A percentile compares a stretch with the other conserved stretches of the same genome.
Conservation (phyloP, 2,329 filamentous ascomycete genomes). For the Oidium heveae region DNA sequence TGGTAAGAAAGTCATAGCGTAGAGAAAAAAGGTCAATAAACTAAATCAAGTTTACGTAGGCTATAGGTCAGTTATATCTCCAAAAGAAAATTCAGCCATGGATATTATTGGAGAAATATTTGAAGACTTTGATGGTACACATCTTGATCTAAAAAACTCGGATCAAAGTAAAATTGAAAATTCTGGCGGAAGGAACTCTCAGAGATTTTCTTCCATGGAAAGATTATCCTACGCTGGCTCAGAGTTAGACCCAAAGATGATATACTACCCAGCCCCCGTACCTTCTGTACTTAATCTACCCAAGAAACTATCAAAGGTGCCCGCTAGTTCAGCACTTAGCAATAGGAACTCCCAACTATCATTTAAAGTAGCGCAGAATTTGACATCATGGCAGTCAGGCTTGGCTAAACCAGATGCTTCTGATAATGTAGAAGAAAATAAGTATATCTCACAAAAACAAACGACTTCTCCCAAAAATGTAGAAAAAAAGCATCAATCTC, state of each 20-base stretch:
- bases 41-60: not conserved
- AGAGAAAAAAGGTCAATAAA: not conserved
- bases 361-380: constrained; percentile 21
- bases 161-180: not conserved
- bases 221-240: constrained; percentile 36
- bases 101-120: constrained; percentile 36
- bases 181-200: not conserved
- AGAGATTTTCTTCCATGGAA: not conserved
- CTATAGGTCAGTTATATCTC: not conserved
- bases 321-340: constrained; percentile 36
- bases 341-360: constrained; percentile 51
- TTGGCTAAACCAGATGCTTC: constrained; percentile 6
- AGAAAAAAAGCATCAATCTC: constrained; percentile 5
- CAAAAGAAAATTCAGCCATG: constrained; percentile 7
- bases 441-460: constrained; percentile 14
- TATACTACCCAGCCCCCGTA: constrained; percentile 87
- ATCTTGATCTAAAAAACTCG: constrained; percentile 18
- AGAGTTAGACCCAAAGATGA: constrained; percentile 51
- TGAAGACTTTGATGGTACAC: constrained; percentile 59
- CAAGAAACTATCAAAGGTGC: constrained; percentile 56
- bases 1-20: no score
- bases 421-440: constrained; percentile 8
- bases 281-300: constrained; percentile 84
- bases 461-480: constrained; percentile 11
- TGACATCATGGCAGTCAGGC: constrained; percentile 12